A percentile compares a stretch with the other conserved stretches of the same genome.
phyloP scores from a whole-genome alignment of 768 basidiomycete genomes.

The Leccinum pellstonianum region DNA sequence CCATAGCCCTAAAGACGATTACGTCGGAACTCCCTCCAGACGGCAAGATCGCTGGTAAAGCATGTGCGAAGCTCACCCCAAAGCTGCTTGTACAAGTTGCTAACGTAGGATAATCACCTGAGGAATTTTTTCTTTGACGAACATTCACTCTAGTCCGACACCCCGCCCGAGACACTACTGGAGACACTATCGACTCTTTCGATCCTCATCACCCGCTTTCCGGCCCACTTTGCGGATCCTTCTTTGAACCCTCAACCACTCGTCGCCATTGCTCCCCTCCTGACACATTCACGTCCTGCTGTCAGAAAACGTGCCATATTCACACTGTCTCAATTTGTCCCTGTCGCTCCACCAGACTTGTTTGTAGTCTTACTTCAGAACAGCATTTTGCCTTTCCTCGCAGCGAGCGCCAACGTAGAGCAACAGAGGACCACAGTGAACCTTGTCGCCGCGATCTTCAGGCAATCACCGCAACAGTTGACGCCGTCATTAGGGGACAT shows the following conservation, averaged over 20 bases:
- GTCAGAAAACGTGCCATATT: conserved; percentile 92
- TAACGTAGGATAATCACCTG: conserved; percentile 48
- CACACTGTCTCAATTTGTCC: conserved; percentile 82
- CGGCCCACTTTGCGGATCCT: conserved; percentile 58
- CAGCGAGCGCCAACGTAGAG: conserved; percentile 51
- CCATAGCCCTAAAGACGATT: conserved; percentile 88
- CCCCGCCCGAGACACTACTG: conserved; percentile 77
- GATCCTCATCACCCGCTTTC: conserved; percentile 85
- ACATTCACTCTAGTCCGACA: conserved; percentile 46
- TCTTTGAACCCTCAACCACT: conserved; percentile 59
- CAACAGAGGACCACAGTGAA: conserved; percentile 77
- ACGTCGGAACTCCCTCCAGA: conserved; percentile 86
- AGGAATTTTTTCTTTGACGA: conserved; percentile 6
- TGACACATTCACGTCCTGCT: conserved; percentile 74
- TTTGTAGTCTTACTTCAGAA: conserved; percentile 60
- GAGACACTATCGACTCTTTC: conserved; percentile 85
- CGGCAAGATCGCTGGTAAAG: conserved; percentile 73
- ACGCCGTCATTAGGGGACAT: conserved; percentile 59
- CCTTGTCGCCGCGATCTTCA: conserved; percentile 76
- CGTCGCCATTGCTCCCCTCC: conserved; percentile 63
- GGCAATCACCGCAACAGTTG: conserved; percentile 68
- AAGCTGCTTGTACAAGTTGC: conserved; percentile 78
- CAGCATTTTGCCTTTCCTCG: conserved; percentile 60
- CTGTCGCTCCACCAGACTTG: conserved; percentile 60
- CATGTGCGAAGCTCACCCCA: conserved; percentile 81